Percentiles rank a stretch among this genome's conserved stretches.
phyloP scores from a whole-genome alignment of 148 eudicot species.

The Camellia granthamiana region DNA sequence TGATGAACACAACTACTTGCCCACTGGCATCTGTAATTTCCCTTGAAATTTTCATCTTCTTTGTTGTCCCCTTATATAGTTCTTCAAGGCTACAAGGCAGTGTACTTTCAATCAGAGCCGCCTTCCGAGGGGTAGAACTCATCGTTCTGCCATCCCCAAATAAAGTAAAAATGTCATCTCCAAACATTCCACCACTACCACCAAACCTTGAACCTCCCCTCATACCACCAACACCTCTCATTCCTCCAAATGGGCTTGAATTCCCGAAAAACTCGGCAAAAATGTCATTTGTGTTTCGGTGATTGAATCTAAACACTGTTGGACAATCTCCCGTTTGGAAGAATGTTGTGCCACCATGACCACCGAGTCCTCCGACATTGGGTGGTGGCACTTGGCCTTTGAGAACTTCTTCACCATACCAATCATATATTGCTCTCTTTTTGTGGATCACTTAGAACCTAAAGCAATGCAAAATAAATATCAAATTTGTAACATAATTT shows the following conservation, averaged over 20 bases:
- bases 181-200: conserved; percentile 22
- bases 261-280: conserved; percentile 55
- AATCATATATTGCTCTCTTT: conserved; percentile 58
- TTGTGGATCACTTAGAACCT: conserved; percentile 63
- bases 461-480: neutral
- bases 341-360: conserved; percentile 12
- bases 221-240: conserved; percentile 41
- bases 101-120: conserved; percentile 34
- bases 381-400: conserved; percentile 62
- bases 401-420: conserved; percentile 59
- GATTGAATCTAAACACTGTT: conserved; percentile 40
- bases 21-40: conserved; percentile 54
- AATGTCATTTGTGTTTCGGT: conserved; percentile 52
- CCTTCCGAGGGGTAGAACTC: conserved; percentile 44
- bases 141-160: conserved; percentile 36
- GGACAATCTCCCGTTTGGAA: conserved; percentile 41
- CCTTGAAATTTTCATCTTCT: conserved; percentile 61
- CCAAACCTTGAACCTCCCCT: conserved; percentile 24
- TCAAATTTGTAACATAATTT: neutral
- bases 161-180: conserved; percentile 36
- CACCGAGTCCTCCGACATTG: conserved; percentile 42
- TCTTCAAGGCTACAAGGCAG: conserved; percentile 60
- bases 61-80: conserved; percentile 50
- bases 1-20: conserved; percentile 21
- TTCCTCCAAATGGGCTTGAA: conserved; percentile 51